A percentile compares a stretch with the other conserved stretches of the same genome.
Conservation (phyloP, 2,329 filamentous ascomycete genomes). For the Alternaria conjuncta region DNA sequence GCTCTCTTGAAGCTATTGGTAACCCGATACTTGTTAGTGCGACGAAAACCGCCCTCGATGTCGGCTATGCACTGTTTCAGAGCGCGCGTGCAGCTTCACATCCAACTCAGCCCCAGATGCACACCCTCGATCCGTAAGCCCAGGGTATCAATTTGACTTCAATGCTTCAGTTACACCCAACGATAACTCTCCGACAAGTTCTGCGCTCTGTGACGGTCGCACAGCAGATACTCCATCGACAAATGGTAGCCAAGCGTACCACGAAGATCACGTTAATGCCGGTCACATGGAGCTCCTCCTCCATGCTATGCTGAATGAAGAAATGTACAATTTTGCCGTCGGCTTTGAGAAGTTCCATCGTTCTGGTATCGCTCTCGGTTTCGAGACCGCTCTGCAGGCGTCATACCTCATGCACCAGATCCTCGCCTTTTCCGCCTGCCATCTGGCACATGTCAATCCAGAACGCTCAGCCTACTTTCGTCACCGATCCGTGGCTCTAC, state of each 20-base stretch:
- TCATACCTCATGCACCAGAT: slow-evolving; percentile 49
- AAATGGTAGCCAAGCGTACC: background rate
- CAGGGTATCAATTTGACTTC: background rate
- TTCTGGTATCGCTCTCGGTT: slow-evolving; percentile 18
- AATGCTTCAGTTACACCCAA: background rate
- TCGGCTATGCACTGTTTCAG: slow-evolving; percentile 22
- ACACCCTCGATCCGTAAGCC: background rate
- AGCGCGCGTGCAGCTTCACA: slow-evolving; percentile 22
- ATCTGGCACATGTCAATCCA: slow-evolving; percentile 39
- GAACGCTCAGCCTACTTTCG: slow-evolving; percentile 21
- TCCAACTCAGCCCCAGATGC: background rate
- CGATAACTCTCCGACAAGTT: background rate
- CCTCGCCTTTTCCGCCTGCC: slow-evolving; percentile 48
- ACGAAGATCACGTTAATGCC: slow-evolving; percentile 34
- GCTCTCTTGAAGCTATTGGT: background rate
- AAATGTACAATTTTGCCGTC: slow-evolving; percentile 33
- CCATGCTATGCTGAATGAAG: slow-evolving; percentile 31
- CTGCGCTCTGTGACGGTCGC: background rate
- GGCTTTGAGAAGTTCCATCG: slow-evolving; percentile 19
- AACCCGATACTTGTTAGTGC: slow-evolving; percentile 15
- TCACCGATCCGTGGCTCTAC: slow-evolving; percentile 35
- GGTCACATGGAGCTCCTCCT: slow-evolving; percentile 48
- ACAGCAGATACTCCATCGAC: background rate
- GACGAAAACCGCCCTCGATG: slow-evolving; percentile 28
- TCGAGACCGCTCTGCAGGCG: slow-evolving; percentile 29